Percentiles rank a stretch among this genome's conserved stretches.
Evolutionary conservation across 2,329 filamentous ascomycete species (phyloP).

Genomic region (Fusarium sp.): DNA sequence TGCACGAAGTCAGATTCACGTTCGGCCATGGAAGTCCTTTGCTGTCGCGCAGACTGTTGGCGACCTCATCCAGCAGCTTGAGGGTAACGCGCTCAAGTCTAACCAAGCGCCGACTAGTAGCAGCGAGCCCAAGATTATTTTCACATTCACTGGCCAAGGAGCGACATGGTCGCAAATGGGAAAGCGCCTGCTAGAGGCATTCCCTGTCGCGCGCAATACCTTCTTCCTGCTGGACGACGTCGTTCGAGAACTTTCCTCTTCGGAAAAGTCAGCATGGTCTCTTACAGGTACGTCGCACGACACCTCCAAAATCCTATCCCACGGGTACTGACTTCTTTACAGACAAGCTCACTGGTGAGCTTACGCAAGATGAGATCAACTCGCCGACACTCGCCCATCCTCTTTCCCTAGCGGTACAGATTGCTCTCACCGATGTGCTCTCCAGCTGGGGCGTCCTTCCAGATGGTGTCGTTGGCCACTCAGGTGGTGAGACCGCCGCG

Average conservation of each 20-base stretch:
- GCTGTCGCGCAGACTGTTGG: slow-evolving; percentile 36
- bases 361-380: slow-evolving; percentile 32
- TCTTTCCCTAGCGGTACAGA: slow-evolving; percentile 36
- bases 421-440: slow-evolving; percentile 34
- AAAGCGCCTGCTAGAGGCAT: slow-evolving; percentile 35
- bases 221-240: slow-evolving; percentile 29
- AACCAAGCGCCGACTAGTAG: slow-evolving; percentile 12
- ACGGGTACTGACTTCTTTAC: slow-evolving; percentile 1
- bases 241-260: slow-evolving; percentile 23
- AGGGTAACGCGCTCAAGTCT: slow-evolving; percentile 34
- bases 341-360: slow-evolving; percentile 34
- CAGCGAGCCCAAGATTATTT: slow-evolving; percentile 11
- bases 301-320: not conserved
- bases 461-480: slow-evolving; percentile 39
- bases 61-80: slow-evolving; percentile 31
- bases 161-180: slow-evolving; percentile 42
- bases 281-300: slow-evolving; percentile 13
- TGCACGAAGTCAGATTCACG: slow-evolving; percentile 36
- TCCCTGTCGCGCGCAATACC: slow-evolving; percentile 38
- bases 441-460: slow-evolving; percentile 36
- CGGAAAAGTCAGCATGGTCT: slow-evolving; percentile 17
- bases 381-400: slow-evolving; percentile 34
- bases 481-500: slow-evolving; percentile 39
- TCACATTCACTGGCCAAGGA: slow-evolving; percentile 37
- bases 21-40: slow-evolving; percentile 39